Conservation (phyloP, 2,329 filamentous ascomycete genomes). For the Cordyceps militaris region DNA sequence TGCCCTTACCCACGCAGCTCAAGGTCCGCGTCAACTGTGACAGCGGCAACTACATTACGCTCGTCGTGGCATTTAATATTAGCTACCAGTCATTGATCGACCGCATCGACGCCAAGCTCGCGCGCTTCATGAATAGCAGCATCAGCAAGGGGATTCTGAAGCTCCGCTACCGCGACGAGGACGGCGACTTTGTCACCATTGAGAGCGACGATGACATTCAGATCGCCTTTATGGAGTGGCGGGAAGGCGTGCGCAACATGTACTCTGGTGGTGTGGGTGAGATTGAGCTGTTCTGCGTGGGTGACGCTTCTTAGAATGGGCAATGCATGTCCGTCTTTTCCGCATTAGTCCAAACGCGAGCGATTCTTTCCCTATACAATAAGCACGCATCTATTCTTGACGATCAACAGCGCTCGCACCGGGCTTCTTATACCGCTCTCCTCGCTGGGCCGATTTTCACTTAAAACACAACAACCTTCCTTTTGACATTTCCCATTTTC, state of each 20-base stretch:
- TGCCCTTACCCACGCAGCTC: slow-evolving; percentile 63
- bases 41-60: slow-evolving; percentile 75
- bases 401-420: background rate
- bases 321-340: background rate
- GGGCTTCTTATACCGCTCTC: background rate
- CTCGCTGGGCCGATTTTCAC: background rate
- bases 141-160: slow-evolving; percentile 78
- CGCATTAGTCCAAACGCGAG: background rate
- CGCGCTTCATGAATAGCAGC: slow-evolving; percentile 74
- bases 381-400: background rate
- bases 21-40: slow-evolving; percentile 95
- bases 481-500: background rate
- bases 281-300: slow-evolving; percentile 78
- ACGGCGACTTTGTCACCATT: slow-evolving; percentile 88
- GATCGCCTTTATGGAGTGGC: slow-evolving; percentile 91
- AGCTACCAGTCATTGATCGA: slow-evolving; percentile 90
- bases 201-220: slow-evolving; percentile 95
- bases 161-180: slow-evolving; percentile 84
- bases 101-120: slow-evolving; percentile 91
- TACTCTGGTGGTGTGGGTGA: slow-evolving; percentile 70
- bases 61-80: slow-evolving; percentile 96
- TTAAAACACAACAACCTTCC: background rate
- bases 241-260: slow-evolving; percentile 55
- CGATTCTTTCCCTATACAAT: background rate
- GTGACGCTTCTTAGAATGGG: slow-evolving; percentile 32